Conservation (phyloP, 116 monocot genomes). For the Trichopus zeylanicus region DNA sequence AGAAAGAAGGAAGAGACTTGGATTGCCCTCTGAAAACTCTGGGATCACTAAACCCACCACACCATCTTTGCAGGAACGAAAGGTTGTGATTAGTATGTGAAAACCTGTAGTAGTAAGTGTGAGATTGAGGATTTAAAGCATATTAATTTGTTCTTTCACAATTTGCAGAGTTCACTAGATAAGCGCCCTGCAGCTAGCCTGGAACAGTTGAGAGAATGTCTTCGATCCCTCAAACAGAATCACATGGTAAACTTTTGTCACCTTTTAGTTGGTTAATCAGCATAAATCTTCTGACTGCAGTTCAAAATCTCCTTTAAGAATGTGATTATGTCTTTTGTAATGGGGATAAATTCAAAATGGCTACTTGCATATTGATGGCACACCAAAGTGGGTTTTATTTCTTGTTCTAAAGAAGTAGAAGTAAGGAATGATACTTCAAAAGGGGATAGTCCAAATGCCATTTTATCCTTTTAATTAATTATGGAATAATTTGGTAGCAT, state of each 20-base stretch:
- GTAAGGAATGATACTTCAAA: too few species aligned
- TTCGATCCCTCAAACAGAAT: conserved; percentile 2
- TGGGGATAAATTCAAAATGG: too few species aligned
- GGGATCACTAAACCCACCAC: background rate
- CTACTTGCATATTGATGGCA: too few species aligned
- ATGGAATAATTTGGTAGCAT: conserved; percentile 14
- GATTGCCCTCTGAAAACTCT: background rate
- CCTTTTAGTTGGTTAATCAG: too few species aligned
- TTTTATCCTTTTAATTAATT: too few species aligned
- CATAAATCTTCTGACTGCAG: too few species aligned
- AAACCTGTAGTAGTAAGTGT: background rate
- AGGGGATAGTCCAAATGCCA: too few species aligned
- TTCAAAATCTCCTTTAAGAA: too few species aligned
- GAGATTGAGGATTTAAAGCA: background rate
- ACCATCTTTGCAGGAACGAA: background rate
- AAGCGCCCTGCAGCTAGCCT: background rate
- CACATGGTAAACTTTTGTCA: background rate
- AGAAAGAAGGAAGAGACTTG: background rate
- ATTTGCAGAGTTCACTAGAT: background rate
- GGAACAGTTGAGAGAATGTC: background rate
- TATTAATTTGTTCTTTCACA: background rate
- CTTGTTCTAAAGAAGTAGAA: too few species aligned
- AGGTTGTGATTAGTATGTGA: background rate
- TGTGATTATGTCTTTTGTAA: too few species aligned
- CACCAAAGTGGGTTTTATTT: too few species aligned